These are phyloP conservation scores for Penicillium silybi DNA, from an alignment of 495 filamentous ascomycete species.

Conservation along the genomic window DNA sequence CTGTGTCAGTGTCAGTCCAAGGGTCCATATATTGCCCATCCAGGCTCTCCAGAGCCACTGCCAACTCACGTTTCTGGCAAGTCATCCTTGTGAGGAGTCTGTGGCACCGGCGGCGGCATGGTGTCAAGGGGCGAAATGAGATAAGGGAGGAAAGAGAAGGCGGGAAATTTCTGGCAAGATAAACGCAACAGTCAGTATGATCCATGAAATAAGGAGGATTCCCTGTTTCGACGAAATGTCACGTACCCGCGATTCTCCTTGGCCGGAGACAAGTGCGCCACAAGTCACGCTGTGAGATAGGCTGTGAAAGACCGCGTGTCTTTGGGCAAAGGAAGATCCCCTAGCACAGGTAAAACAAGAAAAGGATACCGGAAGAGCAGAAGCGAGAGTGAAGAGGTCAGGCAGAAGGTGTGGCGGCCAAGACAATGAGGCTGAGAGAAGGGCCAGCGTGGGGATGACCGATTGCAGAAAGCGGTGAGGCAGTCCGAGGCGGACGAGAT, in stretches of 20 bases:
- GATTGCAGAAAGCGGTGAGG: conserved; percentile 35
- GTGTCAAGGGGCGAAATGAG: conserved; percentile 13
- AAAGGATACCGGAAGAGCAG: neutral
- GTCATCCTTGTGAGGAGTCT: conserved; percentile 73
- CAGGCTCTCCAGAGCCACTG: neutral
- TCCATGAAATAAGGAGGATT: neutral
- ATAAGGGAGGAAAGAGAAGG: neutral
- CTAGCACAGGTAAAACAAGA: neutral
- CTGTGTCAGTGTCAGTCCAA: conserved; percentile 39
- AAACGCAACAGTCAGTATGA: neutral
- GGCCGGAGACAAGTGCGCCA: conserved; percentile 16
- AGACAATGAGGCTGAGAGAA: conserved; percentile 33
- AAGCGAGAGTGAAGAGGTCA: conserved; percentile 10
- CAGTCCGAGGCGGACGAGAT: neutral
- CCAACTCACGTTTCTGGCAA: conserved; percentile 71
- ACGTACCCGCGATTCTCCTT: conserved; percentile 3
- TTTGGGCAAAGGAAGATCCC: neutral
- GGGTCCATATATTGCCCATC: neutral
- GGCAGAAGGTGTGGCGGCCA: conserved; percentile 18
- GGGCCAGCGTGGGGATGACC: conserved; percentile 23
- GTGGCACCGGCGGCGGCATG: conserved; percentile 39
- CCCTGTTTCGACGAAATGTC: neutral
- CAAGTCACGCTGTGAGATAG: conserved; percentile 13
- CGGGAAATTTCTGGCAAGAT: neutral
- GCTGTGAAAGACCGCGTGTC: neutral